A percentile compares a stretch with the other conserved stretches of the same genome.
Conservation (phyloP, 1,284 basidiomycete species). For the Phellopilus nigrolimitatus region DNA sequence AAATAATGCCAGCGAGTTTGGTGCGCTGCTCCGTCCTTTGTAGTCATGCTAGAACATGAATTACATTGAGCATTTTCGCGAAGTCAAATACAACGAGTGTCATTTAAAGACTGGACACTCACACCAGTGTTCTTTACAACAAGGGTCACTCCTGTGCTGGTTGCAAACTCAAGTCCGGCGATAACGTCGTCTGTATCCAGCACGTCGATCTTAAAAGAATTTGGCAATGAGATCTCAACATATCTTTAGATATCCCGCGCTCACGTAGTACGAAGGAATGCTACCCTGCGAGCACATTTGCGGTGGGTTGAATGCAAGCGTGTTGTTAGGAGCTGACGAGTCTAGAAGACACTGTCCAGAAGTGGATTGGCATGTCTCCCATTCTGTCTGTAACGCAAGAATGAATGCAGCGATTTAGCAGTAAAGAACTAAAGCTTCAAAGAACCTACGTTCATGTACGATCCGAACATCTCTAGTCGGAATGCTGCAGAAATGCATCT, state of each 20-base stretch:
- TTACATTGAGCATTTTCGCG: neutral
- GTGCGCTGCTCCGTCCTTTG: slow-evolving; percentile 21
- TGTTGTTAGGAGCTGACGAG: neutral
- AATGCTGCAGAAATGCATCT: neutral
- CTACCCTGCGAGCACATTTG: slow-evolving; percentile 9
- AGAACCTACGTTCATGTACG: slow-evolving; percentile 2
- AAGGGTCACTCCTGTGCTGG: slow-evolving; percentile 23
- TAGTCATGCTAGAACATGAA: slow-evolving; percentile 23
- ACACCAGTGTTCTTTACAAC: slow-evolving; percentile 27
- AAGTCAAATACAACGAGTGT: neutral
- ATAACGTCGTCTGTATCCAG: slow-evolving; percentile 21
- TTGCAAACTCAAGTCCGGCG: slow-evolving; percentile 25
- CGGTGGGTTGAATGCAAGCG: neutral
- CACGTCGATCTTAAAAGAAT: slow-evolving; percentile 24
- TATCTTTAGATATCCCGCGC: neutral
- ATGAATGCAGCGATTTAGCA: neutral
- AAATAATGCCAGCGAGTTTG: slow-evolving; percentile 20
- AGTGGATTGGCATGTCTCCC: slow-evolving; percentile 6
- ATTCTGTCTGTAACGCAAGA: slow-evolving; percentile 1
- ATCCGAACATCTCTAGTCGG: neutral
- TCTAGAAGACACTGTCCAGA: slow-evolving; percentile 1
- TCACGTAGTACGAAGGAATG: slow-evolving; percentile 17
- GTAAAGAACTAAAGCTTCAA: neutral
- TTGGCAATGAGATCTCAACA: neutral
- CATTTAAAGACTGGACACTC: neutral